phyloP scores from a whole-genome alignment of 2,329 filamentous ascomycete genomes.

The Colletotrichum sublineola region DNA sequence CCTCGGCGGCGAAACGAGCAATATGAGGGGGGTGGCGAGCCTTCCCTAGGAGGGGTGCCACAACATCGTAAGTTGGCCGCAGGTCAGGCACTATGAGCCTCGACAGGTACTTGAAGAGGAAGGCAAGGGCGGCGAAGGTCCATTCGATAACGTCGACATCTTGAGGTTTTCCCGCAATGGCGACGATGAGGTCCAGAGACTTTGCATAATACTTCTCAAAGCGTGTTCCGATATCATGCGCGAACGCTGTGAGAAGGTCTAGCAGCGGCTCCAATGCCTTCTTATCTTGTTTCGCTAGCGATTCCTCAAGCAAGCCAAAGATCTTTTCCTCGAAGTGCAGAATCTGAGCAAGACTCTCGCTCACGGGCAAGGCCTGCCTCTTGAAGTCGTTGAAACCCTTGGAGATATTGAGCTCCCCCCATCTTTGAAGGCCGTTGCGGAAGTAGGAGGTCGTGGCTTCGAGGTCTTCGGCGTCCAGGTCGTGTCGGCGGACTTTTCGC shows the following conservation, averaged over 20 bases:
- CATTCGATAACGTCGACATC: conserved; percentile 95
- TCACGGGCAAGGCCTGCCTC: conserved; percentile 80
- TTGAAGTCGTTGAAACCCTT: conserved; percentile 83
- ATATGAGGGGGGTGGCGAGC: conserved; percentile 87
- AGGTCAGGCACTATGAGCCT: conserved; percentile 88
- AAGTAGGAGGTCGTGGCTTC: conserved; percentile 89
- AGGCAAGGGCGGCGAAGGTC: conserved; percentile 94
- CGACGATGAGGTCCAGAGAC: conserved; percentile 80
- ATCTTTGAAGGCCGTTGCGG: conserved; percentile 84
- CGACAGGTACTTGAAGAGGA: conserved; percentile 97
- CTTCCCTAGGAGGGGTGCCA: conserved; percentile 88
- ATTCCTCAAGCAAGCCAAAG: conserved; percentile 79
- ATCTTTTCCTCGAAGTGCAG: conserved; percentile 91
- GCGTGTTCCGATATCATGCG: conserved; percentile 87
- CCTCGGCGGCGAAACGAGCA: conserved; percentile 92
- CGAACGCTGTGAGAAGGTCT: conserved; percentile 90
- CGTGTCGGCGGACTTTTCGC: conserved; percentile 87
- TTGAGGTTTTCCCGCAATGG: conserved; percentile 81
- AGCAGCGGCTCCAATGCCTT: conserved; percentile 88
- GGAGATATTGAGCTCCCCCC: conserved; percentile 92
- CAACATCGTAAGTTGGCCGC: conserved; percentile 84
- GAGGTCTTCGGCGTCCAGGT: conserved; percentile 83
- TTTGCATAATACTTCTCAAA: conserved; percentile 91
- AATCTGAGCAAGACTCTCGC: conserved; percentile 91
- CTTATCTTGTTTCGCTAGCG: conserved; percentile 82